phyloP scores from a whole-genome alignment of 805 yeast species.

The Nakazawaea wickerhamii region DNA sequence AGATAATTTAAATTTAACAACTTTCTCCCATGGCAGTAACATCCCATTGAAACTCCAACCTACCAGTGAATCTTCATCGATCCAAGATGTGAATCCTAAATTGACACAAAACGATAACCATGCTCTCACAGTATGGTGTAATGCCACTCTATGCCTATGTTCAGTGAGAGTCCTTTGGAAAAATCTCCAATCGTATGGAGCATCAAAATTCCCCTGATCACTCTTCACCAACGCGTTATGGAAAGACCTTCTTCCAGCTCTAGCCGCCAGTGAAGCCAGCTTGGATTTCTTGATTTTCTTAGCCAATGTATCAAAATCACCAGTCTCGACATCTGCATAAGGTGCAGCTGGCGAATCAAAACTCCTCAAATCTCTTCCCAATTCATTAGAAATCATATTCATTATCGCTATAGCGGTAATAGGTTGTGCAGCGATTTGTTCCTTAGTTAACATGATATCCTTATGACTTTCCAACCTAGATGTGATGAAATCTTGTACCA shows the following conservation, averaged over 20 bases:
- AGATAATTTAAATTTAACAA: constrained; percentile 46
- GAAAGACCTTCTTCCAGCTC: constrained; percentile 25
- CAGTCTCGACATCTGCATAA: constrained; percentile 18
- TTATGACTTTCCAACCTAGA: constrained; percentile 19
- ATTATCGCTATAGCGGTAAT: constrained; percentile 23
- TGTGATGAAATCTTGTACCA: constrained; percentile 29
- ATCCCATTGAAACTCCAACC: constrained; percentile 49
- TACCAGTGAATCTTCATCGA: constrained; percentile 42
- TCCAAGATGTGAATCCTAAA: constrained; percentile 39
- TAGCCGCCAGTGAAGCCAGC: constrained; percentile 27
- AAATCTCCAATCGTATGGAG: constrained; percentile 63
- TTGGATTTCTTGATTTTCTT: constrained; percentile 23
- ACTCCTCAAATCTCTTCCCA: constrained; percentile 26
- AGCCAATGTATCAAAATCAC: constrained; percentile 22
- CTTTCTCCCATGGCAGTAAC: constrained; percentile 48
- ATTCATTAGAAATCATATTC: constrained; percentile 20
- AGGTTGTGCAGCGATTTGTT: constrained; percentile 26
- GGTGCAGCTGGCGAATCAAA: constrained; percentile 17
- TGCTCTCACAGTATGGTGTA: constrained; percentile 40
- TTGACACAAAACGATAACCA: constrained; percentile 40
- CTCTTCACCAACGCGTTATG: constrained; percentile 22
- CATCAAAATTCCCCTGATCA: constrained; percentile 24
- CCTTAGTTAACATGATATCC: constrained; percentile 18
- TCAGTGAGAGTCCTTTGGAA: constrained; percentile 38
- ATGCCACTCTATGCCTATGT: constrained; percentile 35